These are phyloP conservation scores for Bruguiera gymnorhiza DNA, from an alignment of 345 rosid genomes.

Conservation along the genomic window DNA sequence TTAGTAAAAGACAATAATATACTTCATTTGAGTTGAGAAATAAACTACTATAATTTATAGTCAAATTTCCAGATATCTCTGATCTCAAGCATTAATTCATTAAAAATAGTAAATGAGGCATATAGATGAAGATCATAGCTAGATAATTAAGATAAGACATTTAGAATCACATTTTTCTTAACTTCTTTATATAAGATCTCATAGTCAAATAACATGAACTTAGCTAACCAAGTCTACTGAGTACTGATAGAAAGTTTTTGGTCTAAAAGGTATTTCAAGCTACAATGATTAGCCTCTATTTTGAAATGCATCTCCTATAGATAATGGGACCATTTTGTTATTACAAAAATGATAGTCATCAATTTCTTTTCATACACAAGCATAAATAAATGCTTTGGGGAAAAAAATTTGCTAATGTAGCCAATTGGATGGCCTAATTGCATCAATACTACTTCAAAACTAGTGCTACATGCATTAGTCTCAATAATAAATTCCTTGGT, in stretches of 20 bases:
- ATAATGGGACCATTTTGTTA: not conserved
- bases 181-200: not conserved
- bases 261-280: not conserved
- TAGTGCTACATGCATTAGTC: not conserved
- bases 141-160: too few relatives aligned
- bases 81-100: too few relatives aligned
- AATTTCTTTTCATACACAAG: not conserved
- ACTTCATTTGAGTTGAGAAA: too few relatives aligned
- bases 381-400: not conserved
- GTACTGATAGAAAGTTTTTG: not conserved
- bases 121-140: not conserved
- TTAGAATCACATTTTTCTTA: not conserved
- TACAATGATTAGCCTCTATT: not conserved
- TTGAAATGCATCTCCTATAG: not conserved
- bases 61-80: too few relatives aligned
- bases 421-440: not conserved
- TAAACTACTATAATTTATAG: too few relatives aligned
- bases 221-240: not conserved
- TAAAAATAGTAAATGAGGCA: too few relatives aligned
- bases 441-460: not conserved
- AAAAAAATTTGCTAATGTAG: not conserved
- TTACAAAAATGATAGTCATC: not conserved
- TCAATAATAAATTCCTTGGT: not conserved
- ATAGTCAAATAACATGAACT: not conserved
- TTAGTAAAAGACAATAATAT: too few relatives aligned